These are phyloP conservation scores for Yamadazyma pseudoaaseri DNA, from an alignment of 1,139 yeast species.

Conservation along the genomic window DNA sequence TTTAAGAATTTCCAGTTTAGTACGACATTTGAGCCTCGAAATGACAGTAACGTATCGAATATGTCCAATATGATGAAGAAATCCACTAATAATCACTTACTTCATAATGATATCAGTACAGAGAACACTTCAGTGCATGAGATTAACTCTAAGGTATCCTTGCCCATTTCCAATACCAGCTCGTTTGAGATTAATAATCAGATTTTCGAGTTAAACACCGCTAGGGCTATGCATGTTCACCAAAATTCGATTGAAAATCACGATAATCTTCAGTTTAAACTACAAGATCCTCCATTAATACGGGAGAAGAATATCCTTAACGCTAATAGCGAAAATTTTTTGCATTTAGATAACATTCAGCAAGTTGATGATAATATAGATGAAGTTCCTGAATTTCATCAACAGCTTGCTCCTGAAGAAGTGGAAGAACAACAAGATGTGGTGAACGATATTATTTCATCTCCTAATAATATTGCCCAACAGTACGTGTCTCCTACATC, in stretches of 20 bases:
- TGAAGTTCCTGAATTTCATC: conserved; percentile 1
- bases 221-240: conserved; percentile 14
- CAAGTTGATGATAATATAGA: conserved; percentile 12
- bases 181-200: conserved; percentile 18
- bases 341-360: conserved; percentile 7
- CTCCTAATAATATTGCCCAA: conserved; percentile 8
- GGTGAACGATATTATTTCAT: conserved; percentile 9
- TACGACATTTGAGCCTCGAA: conserved; percentile 3
- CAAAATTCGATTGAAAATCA: conserved; percentile 12
- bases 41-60: conserved; percentile 4
- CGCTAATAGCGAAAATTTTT: background rate
- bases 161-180: conserved; percentile 14
- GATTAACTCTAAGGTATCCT: conserved; percentile 14
- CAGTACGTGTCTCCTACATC: conserved; percentile 21
- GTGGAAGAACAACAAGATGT: conserved; percentile 7
- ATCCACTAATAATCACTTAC: background rate
- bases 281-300: conserved; percentile 21
- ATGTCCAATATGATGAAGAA: background rate
- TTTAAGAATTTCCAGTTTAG: conserved; percentile 11
- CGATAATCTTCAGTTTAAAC: conserved; percentile 8
- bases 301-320: conserved; percentile 6
- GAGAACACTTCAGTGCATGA: conserved; percentile 11
- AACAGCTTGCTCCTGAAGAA: conserved; percentile 1
- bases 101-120: conserved; percentile 8
- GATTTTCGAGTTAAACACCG: conserved; percentile 17